Evolutionary conservation across 2,329 filamentous ascomycete genomes (phyloP).

Genomic region (Xylariaceae sp.): DNA sequence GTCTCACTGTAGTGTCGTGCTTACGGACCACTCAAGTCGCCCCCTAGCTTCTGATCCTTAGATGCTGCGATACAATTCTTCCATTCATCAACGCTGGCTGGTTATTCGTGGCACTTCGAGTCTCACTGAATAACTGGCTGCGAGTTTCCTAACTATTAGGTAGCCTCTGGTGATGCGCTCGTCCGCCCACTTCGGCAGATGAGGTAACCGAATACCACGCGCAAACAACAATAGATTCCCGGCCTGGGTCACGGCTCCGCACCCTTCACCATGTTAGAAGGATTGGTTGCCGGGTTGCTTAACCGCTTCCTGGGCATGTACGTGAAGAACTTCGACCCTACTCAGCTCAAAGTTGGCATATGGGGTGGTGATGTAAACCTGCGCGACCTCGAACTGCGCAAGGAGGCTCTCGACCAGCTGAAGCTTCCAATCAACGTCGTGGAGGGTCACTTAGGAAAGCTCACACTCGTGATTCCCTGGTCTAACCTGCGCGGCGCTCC

Average conservation of each 20-base stretch:
- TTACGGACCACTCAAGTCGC: neutral
- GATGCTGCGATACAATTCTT: neutral
- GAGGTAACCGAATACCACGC: constrained; percentile 26
- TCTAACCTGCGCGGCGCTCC: constrained; percentile 93
- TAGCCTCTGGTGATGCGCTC: neutral
- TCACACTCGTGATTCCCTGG: constrained; percentile 94
- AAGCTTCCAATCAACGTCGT: constrained; percentile 95
- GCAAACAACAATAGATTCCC: constrained; percentile 38
- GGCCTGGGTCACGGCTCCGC: constrained; percentile 66
- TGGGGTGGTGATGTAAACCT: constrained; percentile 99
- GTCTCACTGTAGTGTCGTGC: neutral
- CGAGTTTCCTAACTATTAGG: too few relatives aligned
- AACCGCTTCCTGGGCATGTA: constrained; percentile 99
- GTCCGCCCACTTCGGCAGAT: constrained; percentile 24
- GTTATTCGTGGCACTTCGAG: neutral
- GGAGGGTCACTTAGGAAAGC: constrained; percentile 85
- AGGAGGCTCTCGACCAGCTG: constrained; percentile 94
- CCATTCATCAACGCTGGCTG: neutral
- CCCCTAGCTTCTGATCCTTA: neutral
- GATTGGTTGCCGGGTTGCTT: constrained; percentile 90
- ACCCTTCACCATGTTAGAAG: constrained; percentile 79
- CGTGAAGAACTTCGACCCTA: constrained; percentile 98
- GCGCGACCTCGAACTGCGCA: constrained; percentile 82
- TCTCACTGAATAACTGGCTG: too few relatives aligned
- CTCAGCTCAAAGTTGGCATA: constrained; percentile 96